phyloP scores from a whole-genome alignment of 2,329 filamentous ascomycete genomes.

The Diplodia sapinea region DNA sequence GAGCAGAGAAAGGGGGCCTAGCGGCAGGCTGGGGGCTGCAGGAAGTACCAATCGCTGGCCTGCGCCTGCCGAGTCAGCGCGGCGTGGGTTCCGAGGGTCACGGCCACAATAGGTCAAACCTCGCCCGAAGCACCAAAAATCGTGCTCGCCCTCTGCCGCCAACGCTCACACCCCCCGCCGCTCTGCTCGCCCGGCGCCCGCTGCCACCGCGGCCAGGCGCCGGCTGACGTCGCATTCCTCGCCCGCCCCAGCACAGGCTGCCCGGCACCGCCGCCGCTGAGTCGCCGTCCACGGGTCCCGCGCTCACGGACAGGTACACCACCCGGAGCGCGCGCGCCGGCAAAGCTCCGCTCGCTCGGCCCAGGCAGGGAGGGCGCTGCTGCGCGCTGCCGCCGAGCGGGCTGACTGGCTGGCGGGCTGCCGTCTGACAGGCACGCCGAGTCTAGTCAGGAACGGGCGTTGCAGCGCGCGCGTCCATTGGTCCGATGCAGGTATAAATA shows the following conservation, averaged over 20 bases:
- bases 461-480: conserved; percentile 19
- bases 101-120: conserved; percentile 6
- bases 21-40: conserved; percentile 16
- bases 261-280: conserved; percentile 5
- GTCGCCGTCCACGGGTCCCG: conserved; percentile 3
- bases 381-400: conserved; percentile 2
- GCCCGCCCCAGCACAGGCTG: not conserved
- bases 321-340: conserved; percentile 12
- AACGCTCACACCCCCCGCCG: conserved; percentile 18
- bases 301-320: conserved; percentile 9
- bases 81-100: conserved; percentile 13
- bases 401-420: not conserved
- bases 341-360: conserved; percentile 5
- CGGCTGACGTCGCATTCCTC: conserved; percentile 21
- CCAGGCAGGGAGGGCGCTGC: conserved; percentile 6
- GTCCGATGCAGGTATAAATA: conserved; percentile 25
- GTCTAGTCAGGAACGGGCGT: conserved; percentile 28
- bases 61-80: conserved; percentile 16
- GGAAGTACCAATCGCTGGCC: conserved; percentile 13
- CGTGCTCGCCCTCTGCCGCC: conserved; percentile 11
- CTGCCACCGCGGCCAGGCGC: conserved; percentile 13
- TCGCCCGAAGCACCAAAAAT: not conserved
- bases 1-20: conserved; percentile 32
- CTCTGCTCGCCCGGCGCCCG: conserved; percentile 9
- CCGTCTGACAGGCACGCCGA: conserved; percentile 26